Conservation (phyloP, 129 eudicot species). For the Smallanthus sonchifolius region DNA sequence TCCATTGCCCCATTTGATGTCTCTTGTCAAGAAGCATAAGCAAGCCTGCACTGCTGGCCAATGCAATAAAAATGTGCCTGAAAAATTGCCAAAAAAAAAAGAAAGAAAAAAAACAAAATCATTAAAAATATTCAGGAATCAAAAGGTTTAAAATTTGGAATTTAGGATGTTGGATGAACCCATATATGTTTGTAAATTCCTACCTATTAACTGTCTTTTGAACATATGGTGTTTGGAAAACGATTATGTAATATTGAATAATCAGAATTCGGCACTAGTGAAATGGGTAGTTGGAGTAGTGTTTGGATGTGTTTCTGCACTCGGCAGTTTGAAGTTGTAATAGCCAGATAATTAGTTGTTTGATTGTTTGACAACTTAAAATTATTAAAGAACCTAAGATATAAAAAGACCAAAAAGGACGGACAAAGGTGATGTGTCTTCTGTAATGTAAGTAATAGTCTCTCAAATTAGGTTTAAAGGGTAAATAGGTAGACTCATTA, state of each 20-base stretch:
- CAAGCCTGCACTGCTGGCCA: slow-evolving; percentile 61
- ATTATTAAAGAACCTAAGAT: not conserved
- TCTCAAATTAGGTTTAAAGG: not conserved
- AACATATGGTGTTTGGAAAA: not conserved
- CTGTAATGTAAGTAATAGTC: not conserved
- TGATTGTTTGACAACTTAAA: not conserved
- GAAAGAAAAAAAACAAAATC: not conserved
- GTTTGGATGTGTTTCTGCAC: slow-evolving; percentile 1
- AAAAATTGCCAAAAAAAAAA: not conserved
- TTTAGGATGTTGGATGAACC: not conserved
- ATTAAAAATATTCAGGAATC: not conserved
- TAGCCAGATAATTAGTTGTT: not conserved
- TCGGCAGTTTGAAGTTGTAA: not conserved
- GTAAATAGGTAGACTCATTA: not conserved
- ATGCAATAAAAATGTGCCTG: slow-evolving; percentile 60
- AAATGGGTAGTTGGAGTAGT: not conserved
- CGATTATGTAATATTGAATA: not conserved
- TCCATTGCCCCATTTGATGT: slow-evolving; percentile 65
- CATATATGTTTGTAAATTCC: not conserved
- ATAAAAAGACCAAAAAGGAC: not conserved
- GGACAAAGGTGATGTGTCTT: not conserved
- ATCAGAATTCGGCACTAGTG: not conserved
- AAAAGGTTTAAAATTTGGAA: not conserved
- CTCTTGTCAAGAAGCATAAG: slow-evolving; percentile 63
- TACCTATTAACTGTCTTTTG: not conserved